Conservation (phyloP, 495 filamentous ascomycete genomes). For the Parathielavia hyrcaniae region DNA sequence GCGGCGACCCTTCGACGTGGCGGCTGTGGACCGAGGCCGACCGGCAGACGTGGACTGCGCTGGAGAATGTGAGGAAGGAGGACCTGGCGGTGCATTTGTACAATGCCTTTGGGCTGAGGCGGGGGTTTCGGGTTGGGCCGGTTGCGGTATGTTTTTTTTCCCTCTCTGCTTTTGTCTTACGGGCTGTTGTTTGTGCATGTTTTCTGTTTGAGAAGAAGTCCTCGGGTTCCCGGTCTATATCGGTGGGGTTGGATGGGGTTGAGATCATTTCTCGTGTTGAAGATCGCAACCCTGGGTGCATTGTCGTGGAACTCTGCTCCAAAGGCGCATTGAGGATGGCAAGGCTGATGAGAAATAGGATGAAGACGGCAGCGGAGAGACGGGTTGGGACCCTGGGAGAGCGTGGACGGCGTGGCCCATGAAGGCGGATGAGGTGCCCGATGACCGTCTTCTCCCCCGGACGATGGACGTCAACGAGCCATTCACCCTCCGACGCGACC, state of each 20-base stretch:
- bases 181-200: background rate
- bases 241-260: background rate
- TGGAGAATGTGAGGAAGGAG: conserved; percentile 50
- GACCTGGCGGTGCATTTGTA: conserved; percentile 73
- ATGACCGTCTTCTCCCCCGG: conserved; percentile 34
- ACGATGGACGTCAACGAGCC: conserved; percentile 39
- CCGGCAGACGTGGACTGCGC: conserved; percentile 48
- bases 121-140: conserved; percentile 31
- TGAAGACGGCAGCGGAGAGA: background rate
- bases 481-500: conserved; percentile 42
- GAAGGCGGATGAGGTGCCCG: conserved; percentile 52
- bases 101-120: conserved; percentile 60
- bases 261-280: background rate
- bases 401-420: conserved; percentile 79
- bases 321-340: background rate
- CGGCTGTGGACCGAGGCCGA: conserved; percentile 52
- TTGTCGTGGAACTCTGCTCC: too few relatives aligned
- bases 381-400: conserved; percentile 39
- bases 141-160: conserved; percentile 2
- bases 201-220: too few relatives aligned
- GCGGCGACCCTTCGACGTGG: conserved; percentile 57
- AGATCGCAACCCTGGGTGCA: too few relatives aligned
- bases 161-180: background rate
- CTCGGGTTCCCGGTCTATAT: too few relatives aligned
- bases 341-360: background rate